Evolutionary conservation across 106 monocot genomes (phyloP), one percentile per base, ranked within the genome.

Genomic region (Cymbidium sinense): DNA sequence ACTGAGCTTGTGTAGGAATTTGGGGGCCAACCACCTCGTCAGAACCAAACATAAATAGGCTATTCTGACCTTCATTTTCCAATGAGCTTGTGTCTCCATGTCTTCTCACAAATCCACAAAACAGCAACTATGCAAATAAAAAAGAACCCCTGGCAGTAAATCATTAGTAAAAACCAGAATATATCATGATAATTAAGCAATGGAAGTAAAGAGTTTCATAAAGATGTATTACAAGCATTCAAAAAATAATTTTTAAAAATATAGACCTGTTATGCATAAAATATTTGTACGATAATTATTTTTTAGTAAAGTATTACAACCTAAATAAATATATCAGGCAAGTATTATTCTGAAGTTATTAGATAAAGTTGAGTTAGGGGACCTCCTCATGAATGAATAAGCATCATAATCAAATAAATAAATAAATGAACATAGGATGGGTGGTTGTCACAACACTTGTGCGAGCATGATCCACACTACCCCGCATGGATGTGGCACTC

Each of bases 161-260:
- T 98, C 67, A 94, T 94, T 81, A 92, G 91, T 94, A 82, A 93
- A 94, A 94, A 96, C 89, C 93, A 91, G n/a, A 83, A 86, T 89
- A 82, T 80, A 78, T 78, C 37, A 77, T 43, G 78, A 80, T 8
- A 12, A 71, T 37, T 21, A 71, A 21, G 36, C 4, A 36, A 71
- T 1, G 64, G 64, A 27, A 64, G 64, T 39, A 39, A 39, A 35
- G 7, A 34, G 19, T 1, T 1, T 37, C 20, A 37, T 5, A 35
- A 36, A 20, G 21, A 20, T 71, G 31, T 20, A 71, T 20, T 30
- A 20, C 36, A 35, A 37, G 36, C 18, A 15, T 31, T 20, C 28
- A 71, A 0, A 19, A 71, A 34, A 37, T 71, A 71, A 71, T 6
- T 37, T 39, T 37, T 6, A 47, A 2, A n/a, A 20, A 71, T 71